phyloP scores from a whole-genome alignment of 352 stramenopile species.

The Pythium oligandrum region DNA sequence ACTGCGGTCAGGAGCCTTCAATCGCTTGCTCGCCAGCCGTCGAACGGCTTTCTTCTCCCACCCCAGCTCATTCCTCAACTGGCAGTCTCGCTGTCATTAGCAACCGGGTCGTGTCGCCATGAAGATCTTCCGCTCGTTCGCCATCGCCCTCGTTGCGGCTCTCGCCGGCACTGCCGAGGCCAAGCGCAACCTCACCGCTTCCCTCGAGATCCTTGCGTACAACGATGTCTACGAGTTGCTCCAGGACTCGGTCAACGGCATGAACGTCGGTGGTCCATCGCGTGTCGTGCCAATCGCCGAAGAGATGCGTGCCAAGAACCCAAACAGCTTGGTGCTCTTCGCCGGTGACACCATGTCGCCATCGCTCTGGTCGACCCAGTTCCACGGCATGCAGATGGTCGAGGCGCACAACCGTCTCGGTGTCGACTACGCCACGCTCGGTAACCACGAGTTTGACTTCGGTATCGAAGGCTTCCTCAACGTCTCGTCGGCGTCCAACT shows the following conservation, averaged over 20 bases:
- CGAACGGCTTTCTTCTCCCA: neutral
- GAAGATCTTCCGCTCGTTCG: conserved; percentile 28
- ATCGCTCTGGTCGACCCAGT: conserved; percentile 76
- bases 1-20: too few relatives aligned
- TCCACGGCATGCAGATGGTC: conserved; percentile 78
- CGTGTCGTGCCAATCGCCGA: conserved; percentile 63
- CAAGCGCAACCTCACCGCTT: conserved; percentile 38
- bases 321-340: conserved; percentile 74
- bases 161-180: conserved; percentile 14
- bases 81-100: conserved; percentile 12
- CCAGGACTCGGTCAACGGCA: conserved; percentile 50
- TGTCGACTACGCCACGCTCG: conserved; percentile 66
- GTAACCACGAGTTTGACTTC: conserved; percentile 83
- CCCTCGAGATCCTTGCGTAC: conserved; percentile 66
- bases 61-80: conserved; percentile 19
- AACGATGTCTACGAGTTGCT: conserved; percentile 82
- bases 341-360: conserved; percentile 77
- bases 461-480: conserved; percentile 73
- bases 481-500: conserved; percentile 47
- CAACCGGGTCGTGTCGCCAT: conserved; percentile 8
- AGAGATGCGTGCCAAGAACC: conserved; percentile 46
- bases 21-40: neutral
- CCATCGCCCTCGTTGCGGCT: conserved; percentile 18
- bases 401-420: conserved; percentile 71
- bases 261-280: conserved; percentile 69